Conservation (phyloP, 106 monocot species). For the Platanthera guangdongensis region DNA sequence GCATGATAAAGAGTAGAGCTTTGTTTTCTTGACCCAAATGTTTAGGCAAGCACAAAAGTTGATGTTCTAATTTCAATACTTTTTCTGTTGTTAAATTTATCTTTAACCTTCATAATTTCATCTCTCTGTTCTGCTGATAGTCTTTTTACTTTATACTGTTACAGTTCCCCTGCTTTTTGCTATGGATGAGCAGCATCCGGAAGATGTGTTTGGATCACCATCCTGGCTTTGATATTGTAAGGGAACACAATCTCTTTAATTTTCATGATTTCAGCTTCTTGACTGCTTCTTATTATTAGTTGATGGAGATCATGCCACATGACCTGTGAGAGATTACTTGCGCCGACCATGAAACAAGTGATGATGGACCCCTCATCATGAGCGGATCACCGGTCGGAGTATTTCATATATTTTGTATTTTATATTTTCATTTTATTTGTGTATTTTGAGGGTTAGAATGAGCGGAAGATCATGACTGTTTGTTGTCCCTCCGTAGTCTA, state of each 20-base stretch:
- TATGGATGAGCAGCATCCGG: constrained; percentile 83
- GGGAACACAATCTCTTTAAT: constrained; percentile 4
- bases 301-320: too few relatives aligned
- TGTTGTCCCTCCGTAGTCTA: too few relatives aligned
- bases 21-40: background rate
- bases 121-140: background rate
- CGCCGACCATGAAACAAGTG: too few relatives aligned
- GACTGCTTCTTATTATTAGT: background rate
- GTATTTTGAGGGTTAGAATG: too few relatives aligned
- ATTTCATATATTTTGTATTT: too few relatives aligned
- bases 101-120: background rate
- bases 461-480: too few relatives aligned
- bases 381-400: too few relatives aligned
- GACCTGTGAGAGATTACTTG: too few relatives aligned
- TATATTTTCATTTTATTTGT: too few relatives aligned
- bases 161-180: constrained; percentile 84
- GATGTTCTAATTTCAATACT: background rate
- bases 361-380: too few relatives aligned
- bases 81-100: background rate
- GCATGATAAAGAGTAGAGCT: background rate
- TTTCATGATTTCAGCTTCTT: background rate
- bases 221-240: constrained; percentile 80
- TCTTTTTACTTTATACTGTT: constrained; percentile 13
- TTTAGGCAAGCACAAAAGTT: background rate
- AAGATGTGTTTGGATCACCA: constrained; percentile 87